Percentiles rank a stretch among this genome's conserved stretches.
Conservation (phyloP, 2,329 filamentous ascomycete genomes). For the Stromatinia cepivora region DNA sequence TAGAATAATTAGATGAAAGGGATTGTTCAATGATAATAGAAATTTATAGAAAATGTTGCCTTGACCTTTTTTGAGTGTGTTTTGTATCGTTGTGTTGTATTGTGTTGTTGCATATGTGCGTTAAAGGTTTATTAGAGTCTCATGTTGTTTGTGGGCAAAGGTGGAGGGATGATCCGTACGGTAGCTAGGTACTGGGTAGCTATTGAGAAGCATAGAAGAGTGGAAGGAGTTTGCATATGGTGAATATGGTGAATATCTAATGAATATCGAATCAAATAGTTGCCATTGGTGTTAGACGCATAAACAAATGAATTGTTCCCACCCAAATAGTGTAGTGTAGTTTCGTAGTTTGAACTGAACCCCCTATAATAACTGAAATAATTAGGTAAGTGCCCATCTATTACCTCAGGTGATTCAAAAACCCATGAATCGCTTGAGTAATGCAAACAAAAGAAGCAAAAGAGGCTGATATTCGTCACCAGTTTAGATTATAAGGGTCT, state of each 20-base stretch:
- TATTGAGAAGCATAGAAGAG: neutral
- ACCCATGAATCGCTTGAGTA: constrained; percentile 12
- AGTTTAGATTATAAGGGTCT: neutral
- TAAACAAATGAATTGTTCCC: neutral
- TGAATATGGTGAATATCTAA: neutral
- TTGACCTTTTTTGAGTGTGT: neutral
- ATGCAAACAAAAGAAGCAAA: neutral
- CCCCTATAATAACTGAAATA: neutral
- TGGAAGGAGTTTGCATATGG: too few species aligned
- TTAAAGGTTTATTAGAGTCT: neutral
- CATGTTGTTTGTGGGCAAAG: neutral
- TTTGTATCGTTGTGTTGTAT: neutral
- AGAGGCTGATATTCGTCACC: neutral
- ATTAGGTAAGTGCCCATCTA: neutral
- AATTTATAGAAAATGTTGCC: neutral
- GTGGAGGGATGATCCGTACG: constrained; percentile 7
- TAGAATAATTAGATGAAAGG: constrained; percentile 2
- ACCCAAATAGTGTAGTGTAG: neutral
- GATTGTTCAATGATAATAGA: neutral
- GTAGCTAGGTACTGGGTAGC: neutral
- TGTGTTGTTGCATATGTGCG: neutral
- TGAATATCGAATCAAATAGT: neutral
- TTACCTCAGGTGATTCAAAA: neutral
- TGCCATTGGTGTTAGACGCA: neutral
- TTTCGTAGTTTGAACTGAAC: neutral